Base-by-base conservation (phyloP, 139 green algal genomes). In the Coelastrella sp. region DNA sequence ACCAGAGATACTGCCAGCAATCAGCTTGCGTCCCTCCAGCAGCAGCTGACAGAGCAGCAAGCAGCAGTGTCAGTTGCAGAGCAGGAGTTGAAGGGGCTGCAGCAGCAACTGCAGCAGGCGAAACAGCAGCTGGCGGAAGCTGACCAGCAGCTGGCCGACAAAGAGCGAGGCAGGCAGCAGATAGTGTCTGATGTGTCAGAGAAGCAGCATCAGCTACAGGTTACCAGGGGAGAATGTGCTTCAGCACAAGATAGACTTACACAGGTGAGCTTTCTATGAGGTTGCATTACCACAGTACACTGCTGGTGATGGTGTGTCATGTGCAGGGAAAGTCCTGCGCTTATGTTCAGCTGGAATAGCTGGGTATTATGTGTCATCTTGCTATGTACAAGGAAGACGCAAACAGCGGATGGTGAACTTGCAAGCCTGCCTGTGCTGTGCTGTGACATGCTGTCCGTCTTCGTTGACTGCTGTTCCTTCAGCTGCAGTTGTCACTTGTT, bases 201-300 rank as follows among this genome's bases (percentile, higher is more conserved):
- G 37, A 48, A 81, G 69, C 78, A 84, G 51, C 71, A 45, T 23
- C 17, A n/a, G 21, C 34, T 45, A 34, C 79, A 41, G 27, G 35
- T 59, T 8, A 53, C 30, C 30, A 45, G 78, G 15, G 78, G 78
- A 13, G 78, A 84, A 8, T 84, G 78, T 76, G 78, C 78, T 2
- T 30, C 59, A 43, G 59, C 68, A 62, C 76, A 86, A 38, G 69
- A 82, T 30, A 82, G 27, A 23, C 27, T 82, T 35, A 67, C 63
- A 27, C 75, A 78, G 53, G 45, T 71, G 73, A 63, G 57, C 19
- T 43, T 89, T n/a, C n/a, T n/a, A n/a, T n/a, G n/a, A n/a, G n/a
- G n/a, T n/a, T n/a, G n/a, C n/a, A n/a, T n/a, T n/a, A 57, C 13
- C 48, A 57, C 5, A 30, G n/a, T 68, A n/a, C n/a, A 3, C 17